Conservation (phyloP, 2,329 filamentous ascomycete genomes). For the Phaeosphaeriaceae sp. region DNA sequence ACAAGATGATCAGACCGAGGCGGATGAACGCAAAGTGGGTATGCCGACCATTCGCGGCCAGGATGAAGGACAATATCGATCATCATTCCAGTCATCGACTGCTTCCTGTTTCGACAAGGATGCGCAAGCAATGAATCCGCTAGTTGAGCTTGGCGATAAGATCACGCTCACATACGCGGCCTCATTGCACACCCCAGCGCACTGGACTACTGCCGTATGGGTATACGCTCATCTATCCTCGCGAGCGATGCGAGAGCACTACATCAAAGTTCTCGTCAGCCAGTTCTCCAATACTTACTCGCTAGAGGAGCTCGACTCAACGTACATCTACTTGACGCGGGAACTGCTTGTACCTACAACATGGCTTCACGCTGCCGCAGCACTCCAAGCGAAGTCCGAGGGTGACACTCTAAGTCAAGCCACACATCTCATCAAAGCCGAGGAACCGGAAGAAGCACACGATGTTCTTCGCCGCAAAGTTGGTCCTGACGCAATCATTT, state of each 20-base stretch:
- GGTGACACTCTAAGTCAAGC: conserved; percentile 66
- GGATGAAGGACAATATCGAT: conserved; percentile 17
- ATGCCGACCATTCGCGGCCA: conserved; percentile 40
- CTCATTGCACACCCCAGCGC: conserved; percentile 42
- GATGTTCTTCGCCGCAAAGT: conserved; percentile 80
- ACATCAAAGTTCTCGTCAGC: conserved; percentile 68
- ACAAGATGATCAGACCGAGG: conserved; percentile 31
- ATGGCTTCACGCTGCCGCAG: conserved; percentile 90
- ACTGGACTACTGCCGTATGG: conserved; percentile 65
- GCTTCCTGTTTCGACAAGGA: conserved; percentile 48
- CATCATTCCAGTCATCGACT: conserved; percentile 40
- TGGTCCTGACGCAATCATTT: conserved; percentile 81
- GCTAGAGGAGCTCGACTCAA: conserved; percentile 62
- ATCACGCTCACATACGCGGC: conserved; percentile 57
- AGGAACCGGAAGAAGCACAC: conserved; percentile 81
- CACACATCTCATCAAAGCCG: conserved; percentile 76
- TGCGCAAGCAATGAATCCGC: conserved; percentile 61
- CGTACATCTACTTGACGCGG: conserved; percentile 65
- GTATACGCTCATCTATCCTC: conserved; percentile 78
- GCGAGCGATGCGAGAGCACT: conserved; percentile 68
- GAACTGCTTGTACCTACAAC: conserved; percentile 72
- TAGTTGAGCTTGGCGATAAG: conserved; percentile 63
- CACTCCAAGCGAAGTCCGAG: conserved; percentile 77
- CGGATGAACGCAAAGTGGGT: conserved; percentile 34
- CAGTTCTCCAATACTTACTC: conserved; percentile 69